phyloP scores from a whole-genome alignment of 495 filamentous ascomycete species.

The Sordaria brevicollis region DNA sequence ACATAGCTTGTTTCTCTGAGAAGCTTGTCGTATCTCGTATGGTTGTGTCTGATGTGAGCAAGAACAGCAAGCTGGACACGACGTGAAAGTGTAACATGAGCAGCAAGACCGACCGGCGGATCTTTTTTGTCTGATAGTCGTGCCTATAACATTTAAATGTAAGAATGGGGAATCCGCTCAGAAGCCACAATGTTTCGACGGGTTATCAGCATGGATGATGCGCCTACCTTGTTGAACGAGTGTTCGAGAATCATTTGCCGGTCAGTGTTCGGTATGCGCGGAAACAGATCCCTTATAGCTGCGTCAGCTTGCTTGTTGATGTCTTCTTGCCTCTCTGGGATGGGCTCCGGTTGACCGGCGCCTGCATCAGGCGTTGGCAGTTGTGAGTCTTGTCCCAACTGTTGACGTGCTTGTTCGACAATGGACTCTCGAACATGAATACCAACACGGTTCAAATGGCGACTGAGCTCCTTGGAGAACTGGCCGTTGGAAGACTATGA shows the following conservation, averaged over 20 bases:
- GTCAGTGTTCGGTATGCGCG: conserved; percentile 71
- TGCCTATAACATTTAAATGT: background rate
- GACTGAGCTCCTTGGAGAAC: conserved; percentile 8
- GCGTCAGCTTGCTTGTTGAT: conserved; percentile 64
- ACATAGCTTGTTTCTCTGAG: conserved; percentile 52
- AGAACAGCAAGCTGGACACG: conserved; percentile 74
- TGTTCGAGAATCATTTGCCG: conserved; percentile 65
- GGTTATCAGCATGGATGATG: background rate
- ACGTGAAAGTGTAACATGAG: conserved; percentile 55
- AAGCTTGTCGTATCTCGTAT: conserved; percentile 78
- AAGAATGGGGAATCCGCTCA: conserved; percentile 1
- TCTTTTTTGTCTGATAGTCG: conserved; percentile 26
- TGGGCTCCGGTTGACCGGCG: conserved; percentile 34
- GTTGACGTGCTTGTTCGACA: conserved; percentile 35
- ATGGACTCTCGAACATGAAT: conserved; percentile 55
- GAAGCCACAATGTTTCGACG: background rate
- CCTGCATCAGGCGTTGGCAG: conserved; percentile 7
- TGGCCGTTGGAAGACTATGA: conserved; percentile 3
- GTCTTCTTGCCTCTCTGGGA: conserved; percentile 47
- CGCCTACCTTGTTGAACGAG: conserved; percentile 70
- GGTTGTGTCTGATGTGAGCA: conserved; percentile 76
- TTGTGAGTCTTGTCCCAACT: conserved; percentile 14
- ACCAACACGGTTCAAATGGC: conserved; percentile 67
- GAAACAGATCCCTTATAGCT: conserved; percentile 73
- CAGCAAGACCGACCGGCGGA: conserved; percentile 53